Base-by-base conservation (phyloP, 2,329 filamentous ascomycete genomes). In the Colletotrichum euphorbiae region DNA sequence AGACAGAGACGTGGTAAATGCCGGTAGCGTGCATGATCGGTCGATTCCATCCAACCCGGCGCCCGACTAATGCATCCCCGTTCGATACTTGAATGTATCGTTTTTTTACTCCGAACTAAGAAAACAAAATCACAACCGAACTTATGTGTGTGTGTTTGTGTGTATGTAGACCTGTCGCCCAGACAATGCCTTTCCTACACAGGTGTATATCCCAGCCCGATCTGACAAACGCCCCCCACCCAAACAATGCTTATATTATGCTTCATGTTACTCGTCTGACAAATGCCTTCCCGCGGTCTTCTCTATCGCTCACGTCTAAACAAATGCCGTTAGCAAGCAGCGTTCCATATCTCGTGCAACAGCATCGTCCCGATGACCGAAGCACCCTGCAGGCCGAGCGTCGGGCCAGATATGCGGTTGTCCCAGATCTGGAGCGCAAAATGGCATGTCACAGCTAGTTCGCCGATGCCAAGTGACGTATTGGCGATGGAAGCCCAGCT, bases 331-430 rank as follows among this genome's bases (percentile, higher is more conserved):
- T 17, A 69, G 42, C 52, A 70, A 24, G 59, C 64, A 6, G 68
- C 68, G 28, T 66, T 70, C 66, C 69, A 70, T 31, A 69, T 56
- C 59, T 67, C 62, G 31, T 71, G 69, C 1, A 57, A 55, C 36
- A 71, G 67, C 60, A 71, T 68, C 48, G 46, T 40, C 2, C 68
- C 63, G 58, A 71, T 68, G 13, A 71, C 55, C 5, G 51, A 59
- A n/a, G 60, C 61, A 13, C 69, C 69, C 0, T 68, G 69, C 17
- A 60, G 31, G 15, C 67, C 43, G 3, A 65, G 61, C 8, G 48
- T 62, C 56, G 38, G 45, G n/a, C 28, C 19, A 4, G 56, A 36
- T 28, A 50, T 48, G 45, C 56, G 52, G 4, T 42, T 43, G n/a
- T 56, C 51, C 63, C 64, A 71, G 9, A 71, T 60, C 52, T 68